A percentile compares a stretch with the other conserved stretches of the same genome.
These are phyloP conservation scores for Rugonectria rugulosa DNA, from an alignment of 2,329 filamentous ascomycete species.

Conservation along the genomic window DNA sequence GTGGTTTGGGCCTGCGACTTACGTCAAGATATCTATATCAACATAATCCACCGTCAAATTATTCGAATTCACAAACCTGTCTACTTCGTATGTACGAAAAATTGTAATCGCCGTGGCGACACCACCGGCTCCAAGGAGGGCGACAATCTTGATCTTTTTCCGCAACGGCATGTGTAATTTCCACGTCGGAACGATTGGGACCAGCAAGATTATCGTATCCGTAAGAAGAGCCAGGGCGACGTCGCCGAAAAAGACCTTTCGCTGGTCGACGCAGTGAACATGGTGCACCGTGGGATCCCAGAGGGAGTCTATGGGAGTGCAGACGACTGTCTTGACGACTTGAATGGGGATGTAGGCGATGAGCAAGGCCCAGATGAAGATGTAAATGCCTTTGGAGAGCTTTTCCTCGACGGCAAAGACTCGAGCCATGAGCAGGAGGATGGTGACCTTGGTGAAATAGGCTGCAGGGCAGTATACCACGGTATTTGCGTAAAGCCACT, in stretches of 20 bases:
- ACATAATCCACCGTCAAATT: conserved; percentile 31
- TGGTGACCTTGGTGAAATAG: conserved; percentile 35
- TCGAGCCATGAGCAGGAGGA: conserved; percentile 32
- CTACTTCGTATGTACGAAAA: conserved; percentile 17
- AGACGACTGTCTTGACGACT: conserved; percentile 51
- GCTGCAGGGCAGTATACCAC: conserved; percentile 30
- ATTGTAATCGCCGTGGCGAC: conserved; percentile 32
- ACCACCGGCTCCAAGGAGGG: conserved; percentile 30
- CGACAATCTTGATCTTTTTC: conserved; percentile 32
- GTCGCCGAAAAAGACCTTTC: conserved; percentile 34
- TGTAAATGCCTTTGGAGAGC: conserved; percentile 24
- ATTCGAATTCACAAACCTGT: conserved; percentile 25
- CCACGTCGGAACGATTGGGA: conserved; percentile 30
- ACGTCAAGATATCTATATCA: conserved; percentile 28
- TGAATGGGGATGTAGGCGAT: conserved; percentile 26
- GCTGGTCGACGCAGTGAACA: conserved; percentile 46
- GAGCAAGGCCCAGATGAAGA: conserved; percentile 30
- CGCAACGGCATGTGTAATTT: conserved; percentile 22
- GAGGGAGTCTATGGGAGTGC: conserved; percentile 50
- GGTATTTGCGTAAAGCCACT: conserved; percentile 35
- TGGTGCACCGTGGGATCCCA: conserved; percentile 42
- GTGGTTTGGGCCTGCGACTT: too few species aligned
- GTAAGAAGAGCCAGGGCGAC: conserved; percentile 26
- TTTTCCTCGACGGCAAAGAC: conserved; percentile 29
- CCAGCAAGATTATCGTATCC: conserved; percentile 28